Conservation (phyloP, 2,329 filamentous ascomycete species). For the Fusarium illudens region DNA sequence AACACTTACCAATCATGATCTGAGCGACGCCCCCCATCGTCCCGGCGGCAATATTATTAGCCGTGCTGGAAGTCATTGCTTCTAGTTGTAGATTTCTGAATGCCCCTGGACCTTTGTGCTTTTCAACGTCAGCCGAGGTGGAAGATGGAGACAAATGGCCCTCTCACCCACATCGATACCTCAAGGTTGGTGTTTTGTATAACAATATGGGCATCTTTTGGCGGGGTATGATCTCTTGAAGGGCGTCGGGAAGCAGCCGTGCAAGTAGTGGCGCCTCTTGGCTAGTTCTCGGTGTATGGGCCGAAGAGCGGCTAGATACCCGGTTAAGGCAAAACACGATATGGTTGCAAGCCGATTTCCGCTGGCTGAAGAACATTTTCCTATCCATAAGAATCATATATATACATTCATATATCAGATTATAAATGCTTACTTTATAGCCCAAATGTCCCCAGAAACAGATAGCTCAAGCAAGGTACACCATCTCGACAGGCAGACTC, state of each 20-base stretch:
- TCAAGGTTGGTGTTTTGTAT: neutral
- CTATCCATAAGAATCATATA: neutral
- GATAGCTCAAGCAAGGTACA: neutral
- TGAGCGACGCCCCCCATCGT: neutral
- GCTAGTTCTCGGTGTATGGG: neutral
- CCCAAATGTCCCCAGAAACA: fast-evolving
- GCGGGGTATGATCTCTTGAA: neutral
- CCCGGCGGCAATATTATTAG: neutral
- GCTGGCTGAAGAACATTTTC: neutral
- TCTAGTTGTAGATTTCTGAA: too few species aligned
- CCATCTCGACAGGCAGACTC: neutral
- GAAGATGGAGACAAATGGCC: neutral
- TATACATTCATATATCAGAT: neutral
- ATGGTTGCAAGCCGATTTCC: neutral
- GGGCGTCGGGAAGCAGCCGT: neutral
- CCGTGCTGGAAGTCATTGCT: neutral
- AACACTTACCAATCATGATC: neutral
- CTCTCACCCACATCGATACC: neutral
- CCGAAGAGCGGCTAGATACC: neutral
- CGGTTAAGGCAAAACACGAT: neutral
- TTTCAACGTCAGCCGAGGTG: neutral
- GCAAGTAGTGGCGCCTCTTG: neutral
- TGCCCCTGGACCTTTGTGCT: too few species aligned
- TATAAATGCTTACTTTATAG: fast-evolving
- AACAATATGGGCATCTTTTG: neutral